A percentile compares a stretch with the other conserved stretches of the same genome.
These are phyloP conservation scores for Gaeumannomyces sp. DNA, from an alignment of 2,329 filamentous ascomycete genomes.

Conservation along the genomic window DNA sequence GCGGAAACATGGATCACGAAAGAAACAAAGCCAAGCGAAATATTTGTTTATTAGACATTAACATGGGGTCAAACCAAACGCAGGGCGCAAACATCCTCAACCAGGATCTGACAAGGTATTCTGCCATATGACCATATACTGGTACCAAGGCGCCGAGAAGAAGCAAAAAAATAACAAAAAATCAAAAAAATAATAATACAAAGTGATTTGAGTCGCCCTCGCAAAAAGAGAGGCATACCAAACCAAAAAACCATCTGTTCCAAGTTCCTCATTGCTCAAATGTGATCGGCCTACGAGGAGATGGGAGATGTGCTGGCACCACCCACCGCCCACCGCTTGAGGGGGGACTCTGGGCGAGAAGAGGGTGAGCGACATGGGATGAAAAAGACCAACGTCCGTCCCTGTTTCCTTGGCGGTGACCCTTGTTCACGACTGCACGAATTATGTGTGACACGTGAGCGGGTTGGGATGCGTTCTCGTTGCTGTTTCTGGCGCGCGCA, in stretches of 20 bases:
- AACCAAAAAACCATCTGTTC: neutral
- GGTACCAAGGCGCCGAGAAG: neutral
- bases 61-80: conserved; percentile 3
- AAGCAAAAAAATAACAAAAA: neutral
- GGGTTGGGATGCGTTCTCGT: neutral
- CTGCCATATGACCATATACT: neutral
- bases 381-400: neutral
- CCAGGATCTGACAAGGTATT: neutral
- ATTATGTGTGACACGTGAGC: neutral
- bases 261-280: neutral
- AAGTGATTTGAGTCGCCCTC: neutral
- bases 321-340: neutral
- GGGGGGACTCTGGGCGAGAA: no score
- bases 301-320: neutral
- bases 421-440: no score
- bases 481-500: neutral
- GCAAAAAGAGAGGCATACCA: neutral
- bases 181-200: neutral
- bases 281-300: neutral
- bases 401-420: no score
- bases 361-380: neutral
- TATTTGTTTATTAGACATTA: conserved; percentile 2
- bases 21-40: neutral
- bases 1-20: neutral
- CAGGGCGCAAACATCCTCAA: neutral